These are phyloP conservation scores for Stagonosporopsis vannaccii DNA, from an alignment of 2,329 filamentous ascomycete species.

Conservation along the genomic window DNA sequence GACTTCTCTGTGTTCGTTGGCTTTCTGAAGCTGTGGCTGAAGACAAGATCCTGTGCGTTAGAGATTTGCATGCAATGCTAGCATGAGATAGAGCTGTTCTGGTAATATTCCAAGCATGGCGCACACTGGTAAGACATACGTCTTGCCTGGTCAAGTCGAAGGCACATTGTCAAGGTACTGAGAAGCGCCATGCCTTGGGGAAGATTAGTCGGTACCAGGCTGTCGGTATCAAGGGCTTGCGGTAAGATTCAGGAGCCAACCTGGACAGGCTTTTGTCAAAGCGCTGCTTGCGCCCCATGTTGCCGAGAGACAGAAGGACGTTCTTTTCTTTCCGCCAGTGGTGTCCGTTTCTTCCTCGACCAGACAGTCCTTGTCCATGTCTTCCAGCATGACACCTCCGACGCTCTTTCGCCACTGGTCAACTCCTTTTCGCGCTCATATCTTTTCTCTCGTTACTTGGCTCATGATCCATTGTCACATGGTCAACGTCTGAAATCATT, in stretches of 20 bases:
- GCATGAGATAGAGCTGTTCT: not conserved
- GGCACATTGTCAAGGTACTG: not conserved
- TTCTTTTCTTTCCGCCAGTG: slow-evolving; percentile 1
- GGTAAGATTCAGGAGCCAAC: slow-evolving; percentile 21
- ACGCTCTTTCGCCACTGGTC: not conserved
- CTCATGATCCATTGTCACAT: not conserved
- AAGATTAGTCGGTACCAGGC: slow-evolving; percentile 44
- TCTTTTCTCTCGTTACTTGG: not conserved
- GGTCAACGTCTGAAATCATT: not conserved
- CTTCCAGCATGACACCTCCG: not conserved
- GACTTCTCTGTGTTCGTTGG: not conserved
- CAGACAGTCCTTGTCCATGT: not conserved
- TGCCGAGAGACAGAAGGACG: not conserved
- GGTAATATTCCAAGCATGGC: not conserved
- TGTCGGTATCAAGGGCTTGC: slow-evolving; percentile 37
- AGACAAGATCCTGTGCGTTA: not conserved
- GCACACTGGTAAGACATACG: not conserved
- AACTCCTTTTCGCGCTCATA: not conserved
- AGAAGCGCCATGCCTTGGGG: slow-evolving; percentile 33
- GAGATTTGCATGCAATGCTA: not conserved
- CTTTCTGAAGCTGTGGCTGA: not conserved
- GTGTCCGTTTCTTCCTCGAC: not conserved
- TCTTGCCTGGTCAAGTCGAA: not conserved
- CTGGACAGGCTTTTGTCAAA: slow-evolving; percentile 6
- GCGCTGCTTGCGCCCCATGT: slow-evolving; percentile 12